phyloP scores from a whole-genome alignment of 352 stramenopile species.

The Phytophthora cryptogea region DNA sequence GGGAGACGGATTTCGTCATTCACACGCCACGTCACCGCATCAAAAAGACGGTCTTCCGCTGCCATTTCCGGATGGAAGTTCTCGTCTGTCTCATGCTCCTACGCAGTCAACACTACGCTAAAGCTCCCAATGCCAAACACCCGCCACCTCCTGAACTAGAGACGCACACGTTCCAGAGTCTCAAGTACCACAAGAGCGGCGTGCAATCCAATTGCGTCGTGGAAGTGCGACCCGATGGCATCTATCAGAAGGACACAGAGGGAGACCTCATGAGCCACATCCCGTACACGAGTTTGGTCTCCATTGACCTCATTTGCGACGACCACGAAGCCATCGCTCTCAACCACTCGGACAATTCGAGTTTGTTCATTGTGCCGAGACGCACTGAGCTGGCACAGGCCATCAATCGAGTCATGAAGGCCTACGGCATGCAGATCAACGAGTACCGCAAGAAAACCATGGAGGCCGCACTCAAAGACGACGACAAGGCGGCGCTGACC shows the following conservation, averaged over 20 bases:
- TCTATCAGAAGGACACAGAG: conserved; percentile 78
- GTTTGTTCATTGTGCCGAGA: conserved; percentile 69
- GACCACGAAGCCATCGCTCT: conserved; percentile 69
- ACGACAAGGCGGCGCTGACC: conserved; percentile 25
- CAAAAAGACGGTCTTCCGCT: conserved; percentile 85
- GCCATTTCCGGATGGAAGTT: conserved; percentile 83
- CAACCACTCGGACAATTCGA: conserved; percentile 86
- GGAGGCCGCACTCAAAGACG: conserved; percentile 57
- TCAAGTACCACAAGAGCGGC: conserved; percentile 65
- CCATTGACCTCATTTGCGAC: conserved; percentile 82
- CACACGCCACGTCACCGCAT: conserved; percentile 74
- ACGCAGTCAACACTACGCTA: conserved; percentile 63
- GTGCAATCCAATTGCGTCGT: conserved; percentile 71
- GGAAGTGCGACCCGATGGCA: conserved; percentile 70
- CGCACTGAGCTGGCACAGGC: conserved; percentile 72
- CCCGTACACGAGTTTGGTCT: conserved; percentile 81
- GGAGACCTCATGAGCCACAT: conserved; percentile 83
- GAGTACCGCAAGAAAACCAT: conserved; percentile 86
- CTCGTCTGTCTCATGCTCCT: conserved; percentile 81
- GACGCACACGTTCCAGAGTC: conserved; percentile 51
- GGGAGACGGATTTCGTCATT: conserved; percentile 82
- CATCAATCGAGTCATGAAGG: conserved; percentile 73
- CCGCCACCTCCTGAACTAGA: conserved; percentile 49
- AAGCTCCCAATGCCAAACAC: conserved; percentile 27
- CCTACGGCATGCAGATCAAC: conserved; percentile 82